These are phyloP conservation scores for Triticum timopheevii DNA, from an alignment of 176 grass and related monocot species.

Conservation along the genomic window DNA sequence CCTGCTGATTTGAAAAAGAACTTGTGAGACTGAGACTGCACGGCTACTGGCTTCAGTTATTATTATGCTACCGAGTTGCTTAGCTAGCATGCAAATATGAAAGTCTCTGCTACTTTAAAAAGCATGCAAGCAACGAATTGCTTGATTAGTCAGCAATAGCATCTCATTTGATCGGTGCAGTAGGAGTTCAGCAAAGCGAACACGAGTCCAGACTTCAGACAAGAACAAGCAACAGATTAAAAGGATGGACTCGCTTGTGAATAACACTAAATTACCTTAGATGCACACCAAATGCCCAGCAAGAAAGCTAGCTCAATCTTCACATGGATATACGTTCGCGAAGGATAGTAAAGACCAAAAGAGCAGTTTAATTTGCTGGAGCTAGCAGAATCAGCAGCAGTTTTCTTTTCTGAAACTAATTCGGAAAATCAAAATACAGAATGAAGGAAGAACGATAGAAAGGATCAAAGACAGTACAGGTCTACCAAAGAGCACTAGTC, in stretches of 20 bases:
- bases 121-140: background rate
- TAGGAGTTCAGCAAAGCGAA: constrained; percentile 8
- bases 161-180: background rate
- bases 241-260: background rate
- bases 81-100: background rate
- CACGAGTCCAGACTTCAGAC: background rate
- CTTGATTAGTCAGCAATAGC: background rate
- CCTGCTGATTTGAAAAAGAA: background rate
- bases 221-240: constrained; percentile 23
- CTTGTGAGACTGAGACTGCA: background rate
- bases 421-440: background rate
- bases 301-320: background rate
- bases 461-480: background rate
- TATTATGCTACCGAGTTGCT: background rate
- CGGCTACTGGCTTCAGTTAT: background rate
- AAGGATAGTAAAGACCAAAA: no score
- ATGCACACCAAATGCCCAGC: background rate
- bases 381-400: no score
- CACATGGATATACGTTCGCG: background rate
- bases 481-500: background rate
- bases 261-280: background rate
- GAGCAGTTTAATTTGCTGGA: no score
- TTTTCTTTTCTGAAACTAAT: background rate
- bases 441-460: background rate
- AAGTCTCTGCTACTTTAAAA: background rate